These are phyloP conservation scores for Pyricularia grisea DNA, from an alignment of 2,329 filamentous ascomycete species.

Conservation along the genomic window DNA sequence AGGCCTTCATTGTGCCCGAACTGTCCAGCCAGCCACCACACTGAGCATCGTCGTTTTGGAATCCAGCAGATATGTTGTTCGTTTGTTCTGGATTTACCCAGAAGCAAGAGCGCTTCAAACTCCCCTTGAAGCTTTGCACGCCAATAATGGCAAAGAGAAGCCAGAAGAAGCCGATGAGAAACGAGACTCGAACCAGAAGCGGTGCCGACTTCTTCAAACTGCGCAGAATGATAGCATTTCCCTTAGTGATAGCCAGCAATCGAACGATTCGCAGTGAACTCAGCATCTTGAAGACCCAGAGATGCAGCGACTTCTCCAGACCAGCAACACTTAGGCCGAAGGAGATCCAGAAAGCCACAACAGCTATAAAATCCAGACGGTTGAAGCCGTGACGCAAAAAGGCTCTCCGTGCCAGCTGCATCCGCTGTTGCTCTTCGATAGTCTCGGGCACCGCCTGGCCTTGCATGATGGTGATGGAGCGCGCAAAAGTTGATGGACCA, in stretches of 20 bases:
- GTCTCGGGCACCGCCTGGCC: constrained; percentile 50
- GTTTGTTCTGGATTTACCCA: constrained; percentile 60
- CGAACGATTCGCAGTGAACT: constrained; percentile 89
- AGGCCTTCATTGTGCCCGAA: constrained; percentile 37
- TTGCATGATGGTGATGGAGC: constrained; percentile 70
- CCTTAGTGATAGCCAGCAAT: constrained; percentile 83
- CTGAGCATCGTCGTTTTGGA: constrained; percentile 59
- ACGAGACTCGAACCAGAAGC: constrained; percentile 82
- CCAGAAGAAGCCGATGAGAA: constrained; percentile 96
- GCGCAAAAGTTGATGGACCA: constrained; percentile 57
- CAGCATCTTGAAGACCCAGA: constrained; percentile 93
- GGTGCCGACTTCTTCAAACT: constrained; percentile 95
- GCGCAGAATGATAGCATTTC: constrained; percentile 87
- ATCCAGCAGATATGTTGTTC: constrained; percentile 44
- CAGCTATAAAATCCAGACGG: constrained; percentile 85
- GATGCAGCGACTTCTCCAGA: constrained; percentile 57
- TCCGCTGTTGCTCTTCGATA: constrained; percentile 68
- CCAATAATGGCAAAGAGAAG: constrained; percentile 93
- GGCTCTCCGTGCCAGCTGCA: constrained; percentile 79
- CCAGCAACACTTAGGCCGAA: constrained; percentile 65
- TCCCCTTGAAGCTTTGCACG: constrained; percentile 90
- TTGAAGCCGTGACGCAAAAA: constrained; percentile 96
- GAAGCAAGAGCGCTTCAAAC: constrained; percentile 66
- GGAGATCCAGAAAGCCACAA: constrained; percentile 91
- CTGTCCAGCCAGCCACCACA: constrained; percentile 74